These are phyloP conservation scores for Limonium bicolor DNA, from an alignment of 148 eudicot species.

Conservation along the genomic window DNA sequence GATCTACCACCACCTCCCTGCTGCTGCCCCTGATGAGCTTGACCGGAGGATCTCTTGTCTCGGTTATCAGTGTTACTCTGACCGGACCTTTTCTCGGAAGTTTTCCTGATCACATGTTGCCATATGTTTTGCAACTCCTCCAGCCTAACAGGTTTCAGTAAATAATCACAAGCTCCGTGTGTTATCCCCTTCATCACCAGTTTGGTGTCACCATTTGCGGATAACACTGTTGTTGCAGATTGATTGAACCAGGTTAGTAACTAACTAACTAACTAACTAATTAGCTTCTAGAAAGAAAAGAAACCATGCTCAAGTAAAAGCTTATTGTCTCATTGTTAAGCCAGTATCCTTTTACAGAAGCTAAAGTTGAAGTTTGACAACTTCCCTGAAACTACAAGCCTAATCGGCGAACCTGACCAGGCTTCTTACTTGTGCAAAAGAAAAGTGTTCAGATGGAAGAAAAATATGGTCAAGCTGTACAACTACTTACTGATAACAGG, in stretches of 20 bases:
- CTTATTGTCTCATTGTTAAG: too few relatives aligned
- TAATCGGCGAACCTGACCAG: too few relatives aligned
- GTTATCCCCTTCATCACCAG: conserved; percentile 75
- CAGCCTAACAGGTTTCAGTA: conserved; percentile 78
- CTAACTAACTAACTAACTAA: too few relatives aligned
- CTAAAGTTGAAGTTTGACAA: too few relatives aligned
- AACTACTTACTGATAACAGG: conserved; percentile 16
- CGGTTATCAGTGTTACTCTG: conserved; percentile 17
- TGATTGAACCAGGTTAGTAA: too few relatives aligned
- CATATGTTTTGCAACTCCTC: conserved; percentile 77
- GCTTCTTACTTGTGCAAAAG: too few relatives aligned
- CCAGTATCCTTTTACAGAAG: too few relatives aligned
- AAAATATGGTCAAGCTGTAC: too few relatives aligned
- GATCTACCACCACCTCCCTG: conserved; percentile 13
- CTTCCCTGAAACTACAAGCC: too few relatives aligned
- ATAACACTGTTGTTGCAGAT: too few relatives aligned
- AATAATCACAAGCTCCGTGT: conserved; percentile 84
- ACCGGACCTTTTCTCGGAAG: conserved; percentile 24
- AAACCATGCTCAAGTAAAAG: neutral
- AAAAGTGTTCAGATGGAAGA: too few relatives aligned
- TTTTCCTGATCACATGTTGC: conserved; percentile 53
- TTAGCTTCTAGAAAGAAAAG: neutral
- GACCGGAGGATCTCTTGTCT: conserved; percentile 14
- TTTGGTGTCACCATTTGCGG: conserved; percentile 54
- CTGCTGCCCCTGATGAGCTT: conserved; percentile 20